phyloP scores from a whole-genome alignment of 2,329 filamentous ascomycete species.

The Trichoderma semiorbis region DNA sequence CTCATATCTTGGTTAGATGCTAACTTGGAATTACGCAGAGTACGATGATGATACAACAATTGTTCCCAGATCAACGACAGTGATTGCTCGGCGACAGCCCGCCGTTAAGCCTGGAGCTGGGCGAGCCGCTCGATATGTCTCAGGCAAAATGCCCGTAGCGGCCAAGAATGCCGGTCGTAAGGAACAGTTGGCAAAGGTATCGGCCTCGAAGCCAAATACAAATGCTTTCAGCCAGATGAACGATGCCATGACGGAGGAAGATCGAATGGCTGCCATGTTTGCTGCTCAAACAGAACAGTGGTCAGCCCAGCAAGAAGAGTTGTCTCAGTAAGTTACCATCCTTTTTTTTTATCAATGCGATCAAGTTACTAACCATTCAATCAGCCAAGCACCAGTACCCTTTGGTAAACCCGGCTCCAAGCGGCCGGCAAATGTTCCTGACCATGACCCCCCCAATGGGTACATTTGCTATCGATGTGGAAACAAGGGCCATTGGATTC shows the following conservation, averaged over 20 bases:
- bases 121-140: slow-evolving; percentile 89
- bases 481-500: slow-evolving; percentile 99
- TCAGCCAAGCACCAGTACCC: slow-evolving; percentile 57
- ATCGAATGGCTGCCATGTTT: slow-evolving; percentile 90
- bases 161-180: slow-evolving; percentile 75
- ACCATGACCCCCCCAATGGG: slow-evolving; percentile 86
- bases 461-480: slow-evolving; percentile 97
- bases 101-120: slow-evolving; percentile 83
- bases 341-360: neutral
- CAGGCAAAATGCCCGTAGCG: slow-evolving; percentile 88
- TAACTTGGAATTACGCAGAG: slow-evolving; percentile 52
- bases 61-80: slow-evolving; percentile 89
- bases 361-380: slow-evolving; percentile 31
- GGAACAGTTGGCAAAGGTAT: slow-evolving; percentile 58
- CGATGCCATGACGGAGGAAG: slow-evolving; percentile 83
- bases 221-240: slow-evolving; percentile 64
- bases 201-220: slow-evolving; percentile 52
- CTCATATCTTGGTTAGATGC: slow-evolving; percentile 11
- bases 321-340: slow-evolving; percentile 65
- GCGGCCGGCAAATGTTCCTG: slow-evolving; percentile 71
- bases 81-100: slow-evolving; percentile 83
- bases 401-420: slow-evolving; percentile 58
- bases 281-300: slow-evolving; percentile 86
- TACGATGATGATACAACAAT: slow-evolving; percentile 98
- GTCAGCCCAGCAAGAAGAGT: slow-evolving; percentile 88